Percentiles rank a stretch among this genome's conserved stretches.
Conservation (phyloP, 371 early-diverging fungal species). For the Mucor racemosus region DNA sequence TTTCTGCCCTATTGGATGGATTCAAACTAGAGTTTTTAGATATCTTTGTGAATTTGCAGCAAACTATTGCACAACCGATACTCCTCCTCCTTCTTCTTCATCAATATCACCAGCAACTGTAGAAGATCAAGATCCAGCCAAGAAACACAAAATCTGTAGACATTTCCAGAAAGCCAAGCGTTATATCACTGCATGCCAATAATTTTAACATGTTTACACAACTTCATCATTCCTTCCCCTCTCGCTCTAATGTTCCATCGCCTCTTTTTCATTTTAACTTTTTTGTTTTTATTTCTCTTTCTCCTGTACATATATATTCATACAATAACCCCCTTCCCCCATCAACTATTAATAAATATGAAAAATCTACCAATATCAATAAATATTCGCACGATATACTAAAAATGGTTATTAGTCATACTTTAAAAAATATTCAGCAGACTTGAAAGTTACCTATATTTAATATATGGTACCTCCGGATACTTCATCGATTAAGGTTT, state of each 20-base stretch:
- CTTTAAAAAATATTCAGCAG: no score
- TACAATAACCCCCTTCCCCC: background rate
- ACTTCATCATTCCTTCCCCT: background rate
- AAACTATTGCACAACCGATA: background rate
- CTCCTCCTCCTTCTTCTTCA: background rate
- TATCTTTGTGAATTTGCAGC: constrained; percentile 21
- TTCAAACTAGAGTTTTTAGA: constrained; percentile 16
- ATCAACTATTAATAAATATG: background rate
- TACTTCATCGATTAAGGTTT: no score
- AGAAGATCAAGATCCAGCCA: background rate
- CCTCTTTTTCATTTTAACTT: background rate
- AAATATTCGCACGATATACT: no score
- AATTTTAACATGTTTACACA: background rate
- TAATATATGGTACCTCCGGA: no score
- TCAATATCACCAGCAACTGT: background rate
- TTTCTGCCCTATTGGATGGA: constrained; percentile 4
- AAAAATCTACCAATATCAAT: background rate
- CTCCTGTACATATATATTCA: constrained; percentile 6
- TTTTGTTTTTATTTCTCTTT: background rate
- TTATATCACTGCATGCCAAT: constrained; percentile 22
- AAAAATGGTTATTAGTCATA: no score
- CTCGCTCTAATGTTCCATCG: no score
- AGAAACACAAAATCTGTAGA: constrained; percentile 12
- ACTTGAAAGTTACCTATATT: no score
- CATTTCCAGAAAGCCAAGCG: constrained; percentile 12